phyloP scores from a whole-genome alignment of 768 basidiomycete species.

The Scleroderma bovista region DNA sequence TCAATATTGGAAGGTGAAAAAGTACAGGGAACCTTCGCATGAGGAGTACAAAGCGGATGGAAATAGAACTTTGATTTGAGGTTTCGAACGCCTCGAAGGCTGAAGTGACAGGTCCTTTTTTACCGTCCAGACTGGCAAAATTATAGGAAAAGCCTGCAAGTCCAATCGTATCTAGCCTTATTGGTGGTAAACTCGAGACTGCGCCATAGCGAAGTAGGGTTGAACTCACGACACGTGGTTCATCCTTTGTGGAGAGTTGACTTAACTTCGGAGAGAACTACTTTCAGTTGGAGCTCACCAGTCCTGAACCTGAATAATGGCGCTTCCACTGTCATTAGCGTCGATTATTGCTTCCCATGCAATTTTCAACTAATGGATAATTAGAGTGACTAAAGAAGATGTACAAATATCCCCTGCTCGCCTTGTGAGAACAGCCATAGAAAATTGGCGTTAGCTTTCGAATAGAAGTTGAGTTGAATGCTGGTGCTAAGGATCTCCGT shows the following conservation, averaged over 20 bases:
- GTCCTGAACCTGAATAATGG: slow-evolving; percentile 34
- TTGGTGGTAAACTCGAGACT: background rate
- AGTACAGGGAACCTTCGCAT: slow-evolving; percentile 33
- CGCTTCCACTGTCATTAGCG: slow-evolving; percentile 9
- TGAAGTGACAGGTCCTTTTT: slow-evolving; percentile 35
- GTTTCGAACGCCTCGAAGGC: slow-evolving; percentile 33
- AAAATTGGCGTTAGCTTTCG: slow-evolving; percentile 18
- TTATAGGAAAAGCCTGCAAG: slow-evolving; percentile 56
- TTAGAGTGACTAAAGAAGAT: background rate
- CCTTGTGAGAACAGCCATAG: slow-evolving; percentile 23
- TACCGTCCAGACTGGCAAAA: slow-evolving; percentile 49
- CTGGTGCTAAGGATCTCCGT: slow-evolving; percentile 21
- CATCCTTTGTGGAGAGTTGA: slow-evolving; percentile 19
- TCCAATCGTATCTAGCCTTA: slow-evolving; percentile 51
- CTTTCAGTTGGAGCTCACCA: slow-evolving; percentile 15
- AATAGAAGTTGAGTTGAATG: slow-evolving; percentile 20
- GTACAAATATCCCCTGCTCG: background rate
- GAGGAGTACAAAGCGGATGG: slow-evolving; percentile 31
- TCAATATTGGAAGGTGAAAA: slow-evolving; percentile 31
- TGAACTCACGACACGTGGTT: slow-evolving; percentile 29
- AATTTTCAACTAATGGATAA: slow-evolving; percentile 19
- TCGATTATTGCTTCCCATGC: slow-evolving; percentile 26
- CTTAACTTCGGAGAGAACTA: background rate
- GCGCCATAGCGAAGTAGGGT: background rate
- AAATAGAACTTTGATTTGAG: slow-evolving; percentile 12